These are phyloP conservation scores for Parathielavia appendiculata DNA, from an alignment of 495 filamentous ascomycete species.

Conservation along the genomic window DNA sequence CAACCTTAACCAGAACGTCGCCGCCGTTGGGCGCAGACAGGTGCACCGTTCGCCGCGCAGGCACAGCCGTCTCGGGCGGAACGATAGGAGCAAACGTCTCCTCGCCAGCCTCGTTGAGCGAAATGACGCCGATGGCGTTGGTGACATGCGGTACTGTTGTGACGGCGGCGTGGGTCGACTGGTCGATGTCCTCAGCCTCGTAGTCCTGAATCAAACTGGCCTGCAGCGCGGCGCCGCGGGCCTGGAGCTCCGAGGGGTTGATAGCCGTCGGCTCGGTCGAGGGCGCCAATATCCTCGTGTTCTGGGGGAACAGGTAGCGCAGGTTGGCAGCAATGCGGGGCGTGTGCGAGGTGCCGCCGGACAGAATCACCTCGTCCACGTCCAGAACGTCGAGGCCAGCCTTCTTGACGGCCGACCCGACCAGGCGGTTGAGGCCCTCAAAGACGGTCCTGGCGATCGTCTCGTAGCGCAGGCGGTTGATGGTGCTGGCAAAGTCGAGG, in stretches of 20 bases:
- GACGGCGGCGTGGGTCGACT: slow-evolving; percentile 91
- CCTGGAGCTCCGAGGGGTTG: slow-evolving; percentile 87
- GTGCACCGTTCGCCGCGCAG: slow-evolving; percentile 74
- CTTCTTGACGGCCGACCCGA: slow-evolving; percentile 82
- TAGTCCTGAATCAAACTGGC: slow-evolving; percentile 89
- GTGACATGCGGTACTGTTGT: slow-evolving; percentile 86
- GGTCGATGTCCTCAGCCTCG: slow-evolving; percentile 86
- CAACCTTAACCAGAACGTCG: slow-evolving; percentile 77
- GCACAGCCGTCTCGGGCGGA: slow-evolving; percentile 79
- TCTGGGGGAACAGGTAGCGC: slow-evolving; percentile 69
- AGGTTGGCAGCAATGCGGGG: slow-evolving; percentile 81
- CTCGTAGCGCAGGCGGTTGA: slow-evolving; percentile 92
- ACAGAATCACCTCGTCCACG: slow-evolving; percentile 90
- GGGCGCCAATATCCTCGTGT: slow-evolving; percentile 75
- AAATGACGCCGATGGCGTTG: slow-evolving; percentile 82
- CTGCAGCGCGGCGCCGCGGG: slow-evolving; percentile 90
- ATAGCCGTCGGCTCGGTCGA: slow-evolving; percentile 69
- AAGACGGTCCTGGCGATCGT: slow-evolving; percentile 81
- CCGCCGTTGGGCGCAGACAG: slow-evolving; percentile 73
- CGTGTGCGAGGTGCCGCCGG: slow-evolving; percentile 88
- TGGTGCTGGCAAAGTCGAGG: slow-evolving; percentile 80
- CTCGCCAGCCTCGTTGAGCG: slow-evolving; percentile 54
- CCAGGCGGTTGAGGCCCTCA: slow-evolving; percentile 75
- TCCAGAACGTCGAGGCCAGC: slow-evolving; percentile 88
- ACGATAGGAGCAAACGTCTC: slow-evolving; percentile 74